Percentiles rank a stretch among this genome's conserved stretches.
Evolutionary conservation across 1,284 basidiomycete species (phyloP).

Genomic region (Anthracocystis walkeri): DNA sequence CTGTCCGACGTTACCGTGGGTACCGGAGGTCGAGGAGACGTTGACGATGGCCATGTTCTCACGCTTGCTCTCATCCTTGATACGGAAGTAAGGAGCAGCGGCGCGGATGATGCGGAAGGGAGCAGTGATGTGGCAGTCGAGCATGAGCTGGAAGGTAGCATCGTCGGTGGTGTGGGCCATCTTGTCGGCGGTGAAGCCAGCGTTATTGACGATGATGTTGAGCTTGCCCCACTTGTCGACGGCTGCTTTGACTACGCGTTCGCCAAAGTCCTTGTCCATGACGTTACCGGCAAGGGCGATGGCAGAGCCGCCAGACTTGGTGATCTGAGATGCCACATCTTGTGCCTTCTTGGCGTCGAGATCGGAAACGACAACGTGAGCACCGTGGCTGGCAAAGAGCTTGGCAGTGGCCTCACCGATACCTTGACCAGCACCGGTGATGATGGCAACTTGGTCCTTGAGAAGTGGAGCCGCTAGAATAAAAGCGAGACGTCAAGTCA

Average conservation of each 20-base stretch:
- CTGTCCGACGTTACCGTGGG: conserved; percentile 76
- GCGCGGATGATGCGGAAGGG: conserved; percentile 86
- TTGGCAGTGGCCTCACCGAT: conserved; percentile 74
- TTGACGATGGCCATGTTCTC: conserved; percentile 75
- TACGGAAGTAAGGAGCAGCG: conserved; percentile 84
- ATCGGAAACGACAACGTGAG: conserved; percentile 83
- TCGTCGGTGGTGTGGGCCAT: conserved; percentile 89
- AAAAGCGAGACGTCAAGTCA: background rate
- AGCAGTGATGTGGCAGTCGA: conserved; percentile 74
- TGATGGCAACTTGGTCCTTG: conserved; percentile 82
- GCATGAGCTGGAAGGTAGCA: conserved; percentile 82
- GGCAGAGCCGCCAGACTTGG: conserved; percentile 78
- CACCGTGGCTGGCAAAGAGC: conserved; percentile 84
- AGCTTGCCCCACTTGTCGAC: conserved; percentile 71
- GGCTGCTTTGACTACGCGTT: conserved; percentile 81
- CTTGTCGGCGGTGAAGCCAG: conserved; percentile 85
- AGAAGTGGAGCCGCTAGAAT: conserved; percentile 45
- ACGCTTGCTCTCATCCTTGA: conserved; percentile 75
- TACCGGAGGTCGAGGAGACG: conserved; percentile 54
- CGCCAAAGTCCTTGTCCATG: conserved; percentile 77
- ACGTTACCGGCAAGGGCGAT: conserved; percentile 59
- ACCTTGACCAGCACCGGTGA: conserved; percentile 76
- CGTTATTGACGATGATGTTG: conserved; percentile 80
- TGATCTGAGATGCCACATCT: conserved; percentile 72
- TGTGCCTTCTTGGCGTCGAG: conserved; percentile 71